Evolutionary conservation across 768 basidiomycete genomes (phyloP), one percentile per base, ranked within the genome.

Genomic region (Phylloporus sp.): DNA sequence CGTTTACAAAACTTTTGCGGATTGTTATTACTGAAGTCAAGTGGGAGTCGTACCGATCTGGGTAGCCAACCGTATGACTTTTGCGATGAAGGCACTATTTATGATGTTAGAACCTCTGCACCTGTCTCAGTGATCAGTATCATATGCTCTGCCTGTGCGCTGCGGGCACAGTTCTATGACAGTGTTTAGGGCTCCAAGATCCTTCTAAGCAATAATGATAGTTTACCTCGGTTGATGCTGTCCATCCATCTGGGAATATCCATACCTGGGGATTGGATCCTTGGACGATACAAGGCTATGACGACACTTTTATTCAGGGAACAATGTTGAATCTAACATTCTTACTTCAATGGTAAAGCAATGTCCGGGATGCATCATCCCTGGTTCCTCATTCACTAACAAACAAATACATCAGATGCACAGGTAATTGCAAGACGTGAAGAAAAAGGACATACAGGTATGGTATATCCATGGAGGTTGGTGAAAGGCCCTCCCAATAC

Each of bases 201-300:
- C 45, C 32, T n/a, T 24, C 28, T 27, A 51, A 15, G 49, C 26
- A 10, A 26, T 2, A 13, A 15, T 2, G 38, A 16, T 39, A 29
- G 26, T 80, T 48, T 62, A 84, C 93, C 74, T 88, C 84, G 0
- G 92, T 93, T 0, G 88, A 88, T n/a, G 87, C 84, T 3, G 91
- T 93, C 94, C 94, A 95, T 23, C 89, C 91, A 63, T 95, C 94
- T 2, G 89, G 89, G 67, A 90, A 95, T 51, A 91, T 80, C 81
- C 85, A 86, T 3, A 81, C 81, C 23, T 71, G 64, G 0, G 90
- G 76, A 50, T 88, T 75, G 6, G 72, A 67, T 11, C 92, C 92
- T 70, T 92, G 88, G 12, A 95, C 78, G 28, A 95, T 73, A 42
- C 77, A 76, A 4, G 92, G 92, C 86, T 91, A 52, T 10, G 32